phyloP scores from a whole-genome alignment of 1,139 yeast genomes.

The Suhomyces wounanorum region DNA sequence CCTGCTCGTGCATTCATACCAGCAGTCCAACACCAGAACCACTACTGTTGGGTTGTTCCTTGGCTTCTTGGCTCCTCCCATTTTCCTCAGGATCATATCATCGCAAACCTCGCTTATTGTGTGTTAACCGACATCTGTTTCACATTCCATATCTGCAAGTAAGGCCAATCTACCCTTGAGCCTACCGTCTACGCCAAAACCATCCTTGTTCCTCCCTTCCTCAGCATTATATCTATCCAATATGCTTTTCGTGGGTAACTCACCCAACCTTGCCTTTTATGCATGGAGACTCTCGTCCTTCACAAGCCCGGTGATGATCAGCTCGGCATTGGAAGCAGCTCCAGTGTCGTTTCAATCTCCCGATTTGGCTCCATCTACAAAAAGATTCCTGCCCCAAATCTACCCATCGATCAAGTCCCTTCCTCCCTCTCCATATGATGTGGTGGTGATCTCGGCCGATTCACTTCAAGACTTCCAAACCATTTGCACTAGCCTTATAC shows the following conservation, averaged over 20 bases:
- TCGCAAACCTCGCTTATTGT: neutral
- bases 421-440: slow-evolving; percentile 31
- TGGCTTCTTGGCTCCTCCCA: neutral
- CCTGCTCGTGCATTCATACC: neutral
- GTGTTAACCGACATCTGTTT: neutral
- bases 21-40: neutral
- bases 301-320: slow-evolving; percentile 31
- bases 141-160: neutral
- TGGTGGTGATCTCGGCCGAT: slow-evolving; percentile 37
- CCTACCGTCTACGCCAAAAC: neutral
- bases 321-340: slow-evolving; percentile 8
- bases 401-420: slow-evolving; percentile 22
- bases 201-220: neutral
- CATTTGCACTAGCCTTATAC: slow-evolving; percentile 28
- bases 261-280: slow-evolving; percentile 52
- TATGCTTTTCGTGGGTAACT: slow-evolving; percentile 39
- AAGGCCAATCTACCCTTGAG: neutral
- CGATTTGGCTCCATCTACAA: slow-evolving; percentile 4
- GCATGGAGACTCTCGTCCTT: slow-evolving; percentile 47
- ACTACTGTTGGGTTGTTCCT: neutral
- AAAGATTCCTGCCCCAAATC: slow-evolving; percentile 27
- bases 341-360: slow-evolving; percentile 12
- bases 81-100: neutral
- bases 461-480: slow-evolving; percentile 48
- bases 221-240: neutral